Conservation (phyloP, 2,329 filamentous ascomycete genomes). For the Zalaria obscura region DNA sequence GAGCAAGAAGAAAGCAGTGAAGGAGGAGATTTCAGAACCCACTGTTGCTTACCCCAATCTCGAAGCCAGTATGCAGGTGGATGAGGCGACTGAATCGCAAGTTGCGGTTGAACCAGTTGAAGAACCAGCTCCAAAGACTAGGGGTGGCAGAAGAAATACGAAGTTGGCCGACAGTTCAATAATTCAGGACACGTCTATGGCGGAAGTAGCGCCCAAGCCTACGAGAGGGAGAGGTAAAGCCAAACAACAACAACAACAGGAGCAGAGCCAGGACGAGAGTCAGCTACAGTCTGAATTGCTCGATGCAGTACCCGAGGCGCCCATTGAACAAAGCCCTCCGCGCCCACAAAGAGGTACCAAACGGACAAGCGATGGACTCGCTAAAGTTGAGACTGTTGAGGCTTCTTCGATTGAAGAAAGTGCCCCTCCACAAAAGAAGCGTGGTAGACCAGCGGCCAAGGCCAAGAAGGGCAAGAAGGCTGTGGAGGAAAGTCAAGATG, state of each 20-base stretch:
- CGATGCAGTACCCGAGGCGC: slow-evolving; percentile 12
- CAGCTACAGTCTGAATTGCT: slow-evolving; percentile 14
- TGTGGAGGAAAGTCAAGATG: slow-evolving; percentile 7
- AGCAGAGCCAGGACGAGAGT: slow-evolving; percentile 10
- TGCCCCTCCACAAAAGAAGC: slow-evolving; percentile 5
- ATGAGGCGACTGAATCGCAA: not conserved
- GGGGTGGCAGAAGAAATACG: slow-evolving; percentile 6
- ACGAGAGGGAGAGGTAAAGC: slow-evolving; percentile 9
- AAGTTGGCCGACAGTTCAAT: slow-evolving; percentile 16
- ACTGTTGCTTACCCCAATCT: slow-evolving; percentile 2
- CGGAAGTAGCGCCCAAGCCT: slow-evolving; percentile 12
- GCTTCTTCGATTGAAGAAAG: slow-evolving; percentile 1
- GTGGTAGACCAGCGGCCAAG: slow-evolving; percentile 5
- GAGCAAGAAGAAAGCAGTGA: slow-evolving; percentile 12
- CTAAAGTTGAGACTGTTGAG: slow-evolving; percentile 2
- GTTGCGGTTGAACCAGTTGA: not conserved
- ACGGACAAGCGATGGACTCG: slow-evolving; percentile 22
- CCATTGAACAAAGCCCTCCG: slow-evolving; percentile 9
- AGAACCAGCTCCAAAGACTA: not conserved
- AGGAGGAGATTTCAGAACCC: slow-evolving; percentile 3
- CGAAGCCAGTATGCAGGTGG: not conserved
- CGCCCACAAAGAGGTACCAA: slow-evolving; percentile 17
- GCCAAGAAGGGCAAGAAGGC: slow-evolving; percentile 9
- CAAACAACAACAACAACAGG: slow-evolving; percentile 4
- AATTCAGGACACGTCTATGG: slow-evolving; percentile 11